Percentiles rank a stretch among this genome's conserved stretches.
These are phyloP conservation scores for Fusarium phyllophilum DNA, from an alignment of 2,329 filamentous ascomycete species.

Conservation along the genomic window DNA sequence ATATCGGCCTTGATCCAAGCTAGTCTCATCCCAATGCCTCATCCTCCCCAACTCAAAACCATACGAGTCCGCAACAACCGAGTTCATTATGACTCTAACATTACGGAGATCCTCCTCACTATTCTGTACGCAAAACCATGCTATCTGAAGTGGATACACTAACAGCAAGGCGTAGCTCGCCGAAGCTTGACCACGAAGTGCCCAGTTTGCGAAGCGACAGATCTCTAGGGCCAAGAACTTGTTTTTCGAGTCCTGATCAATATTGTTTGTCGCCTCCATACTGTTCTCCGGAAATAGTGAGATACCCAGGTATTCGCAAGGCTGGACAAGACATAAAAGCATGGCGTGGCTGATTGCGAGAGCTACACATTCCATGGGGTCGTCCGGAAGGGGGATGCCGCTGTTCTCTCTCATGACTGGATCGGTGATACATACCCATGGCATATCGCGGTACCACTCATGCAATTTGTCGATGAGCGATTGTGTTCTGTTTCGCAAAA, in stretches of 20 bases:
- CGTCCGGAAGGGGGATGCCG: background rate
- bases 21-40: constrained; percentile 10
- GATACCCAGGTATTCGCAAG: constrained; percentile 1
- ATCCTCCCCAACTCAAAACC: constrained; percentile 24
- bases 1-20: background rate
- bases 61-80: constrained; percentile 14
- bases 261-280: fast-evolving
- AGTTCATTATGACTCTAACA: constrained; percentile 9
- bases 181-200: background rate
- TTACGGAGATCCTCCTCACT: background rate
- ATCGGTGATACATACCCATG: background rate
- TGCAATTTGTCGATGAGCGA: background rate
- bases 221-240: constrained; percentile 10
- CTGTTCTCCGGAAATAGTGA: background rate
- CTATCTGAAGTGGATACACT: constrained; percentile 24
- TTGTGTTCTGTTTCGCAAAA: background rate
- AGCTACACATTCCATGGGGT: constrained; percentile 6
- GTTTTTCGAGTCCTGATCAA: background rate
- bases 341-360: constrained; percentile 14
- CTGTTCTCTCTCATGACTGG: background rate
- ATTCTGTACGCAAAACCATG: constrained; percentile 14
- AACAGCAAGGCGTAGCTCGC: constrained; percentile 1
- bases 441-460: background rate
- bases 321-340: constrained; percentile 12
- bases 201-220: constrained; percentile 5